phyloP scores from a whole-genome alignment of 2,329 filamentous ascomycete genomes.

The Phialocephala subalpina region DNA sequence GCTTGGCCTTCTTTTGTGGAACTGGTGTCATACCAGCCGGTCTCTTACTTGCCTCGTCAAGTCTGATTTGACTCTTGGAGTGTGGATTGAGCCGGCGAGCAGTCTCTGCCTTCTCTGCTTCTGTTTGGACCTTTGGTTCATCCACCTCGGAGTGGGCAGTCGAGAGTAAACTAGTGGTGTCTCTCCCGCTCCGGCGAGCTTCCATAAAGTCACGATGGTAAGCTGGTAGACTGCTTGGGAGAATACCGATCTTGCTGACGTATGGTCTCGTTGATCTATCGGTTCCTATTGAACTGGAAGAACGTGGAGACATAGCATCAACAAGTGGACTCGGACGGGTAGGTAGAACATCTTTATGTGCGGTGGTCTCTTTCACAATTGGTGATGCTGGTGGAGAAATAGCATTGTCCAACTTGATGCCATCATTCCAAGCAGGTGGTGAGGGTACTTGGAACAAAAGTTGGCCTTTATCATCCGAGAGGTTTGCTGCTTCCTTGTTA shows the following conservation, averaged over 20 bases:
- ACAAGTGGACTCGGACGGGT: constrained; percentile 37
- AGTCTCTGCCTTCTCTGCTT: constrained; percentile 83
- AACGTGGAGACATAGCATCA: constrained; percentile 43
- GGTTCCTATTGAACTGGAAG: constrained; percentile 42
- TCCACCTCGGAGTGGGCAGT: constrained; percentile 51
- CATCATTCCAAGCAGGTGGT: constrained; percentile 58
- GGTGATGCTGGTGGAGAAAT: constrained; percentile 33
- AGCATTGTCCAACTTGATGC: constrained; percentile 39
- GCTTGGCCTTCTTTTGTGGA: constrained; percentile 75
- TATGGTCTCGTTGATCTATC: constrained; percentile 43
- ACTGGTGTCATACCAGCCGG: constrained; percentile 71
- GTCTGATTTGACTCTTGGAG: constrained; percentile 72
- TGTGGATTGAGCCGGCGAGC: constrained; percentile 86
- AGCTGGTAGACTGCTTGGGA: constrained; percentile 88
- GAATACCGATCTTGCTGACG: constrained; percentile 85
- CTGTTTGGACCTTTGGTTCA: constrained; percentile 54
- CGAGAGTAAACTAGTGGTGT: constrained; percentile 48
- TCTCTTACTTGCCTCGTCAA: constrained; percentile 69
- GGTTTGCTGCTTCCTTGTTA: constrained; percentile 40
- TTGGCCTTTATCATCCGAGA: constrained; percentile 43
- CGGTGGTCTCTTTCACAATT: constrained; percentile 27
- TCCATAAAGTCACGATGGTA: constrained; percentile 94
- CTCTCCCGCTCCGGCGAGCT: constrained; percentile 64
- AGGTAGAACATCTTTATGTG: constrained; percentile 16
- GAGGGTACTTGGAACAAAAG: constrained; percentile 61